Percentiles rank a stretch among this genome's conserved stretches.
These are phyloP conservation scores for Astrothelium subdiscretum DNA, from an alignment of 495 filamentous ascomycete species.

Conservation along the genomic window DNA sequence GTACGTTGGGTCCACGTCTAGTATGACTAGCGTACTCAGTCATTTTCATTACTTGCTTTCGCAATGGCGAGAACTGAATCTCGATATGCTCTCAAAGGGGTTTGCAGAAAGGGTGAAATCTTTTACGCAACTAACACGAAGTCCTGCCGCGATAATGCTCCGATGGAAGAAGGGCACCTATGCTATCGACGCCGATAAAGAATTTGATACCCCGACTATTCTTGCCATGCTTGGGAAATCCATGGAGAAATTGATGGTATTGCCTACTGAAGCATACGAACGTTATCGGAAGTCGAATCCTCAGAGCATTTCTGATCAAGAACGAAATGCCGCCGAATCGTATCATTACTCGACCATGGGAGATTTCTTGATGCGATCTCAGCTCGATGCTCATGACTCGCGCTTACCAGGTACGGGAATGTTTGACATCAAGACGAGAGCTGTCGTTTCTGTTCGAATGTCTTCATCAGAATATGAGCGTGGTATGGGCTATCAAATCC, in stretches of 20 bases:
- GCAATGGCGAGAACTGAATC: constrained; percentile 61
- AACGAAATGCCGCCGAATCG: constrained; percentile 48
- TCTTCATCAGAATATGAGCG: constrained; percentile 56
- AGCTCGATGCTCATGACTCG: constrained; percentile 83
- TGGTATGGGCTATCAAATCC: constrained; percentile 84
- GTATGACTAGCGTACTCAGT: constrained; percentile 75
- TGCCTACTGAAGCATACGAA: constrained; percentile 70
- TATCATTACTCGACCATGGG: constrained; percentile 81
- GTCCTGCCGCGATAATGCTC: constrained; percentile 71
- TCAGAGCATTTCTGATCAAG: constrained; percentile 51
- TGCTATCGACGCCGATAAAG: constrained; percentile 96
- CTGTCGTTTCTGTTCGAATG: constrained; percentile 85
- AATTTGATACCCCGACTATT: constrained; percentile 75
- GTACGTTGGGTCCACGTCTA: constrained; percentile 90
- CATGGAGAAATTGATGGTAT: constrained; percentile 90
- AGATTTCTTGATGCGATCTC: constrained; percentile 92
- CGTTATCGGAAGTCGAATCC: constrained; percentile 59
- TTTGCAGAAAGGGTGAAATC: constrained; percentile 48
- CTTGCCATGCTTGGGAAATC: constrained; percentile 84
- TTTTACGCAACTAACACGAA: constrained; percentile 60
- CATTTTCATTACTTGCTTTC: constrained; percentile 94
- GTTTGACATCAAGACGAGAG: constrained; percentile 95
- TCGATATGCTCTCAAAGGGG: constrained; percentile 46
- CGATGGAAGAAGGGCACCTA: constrained; percentile 75
- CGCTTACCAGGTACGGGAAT: constrained; percentile 83